Base-by-base conservation (phyloP, 208 protist genomes). In the Leptomonas seymouri region DNA sequence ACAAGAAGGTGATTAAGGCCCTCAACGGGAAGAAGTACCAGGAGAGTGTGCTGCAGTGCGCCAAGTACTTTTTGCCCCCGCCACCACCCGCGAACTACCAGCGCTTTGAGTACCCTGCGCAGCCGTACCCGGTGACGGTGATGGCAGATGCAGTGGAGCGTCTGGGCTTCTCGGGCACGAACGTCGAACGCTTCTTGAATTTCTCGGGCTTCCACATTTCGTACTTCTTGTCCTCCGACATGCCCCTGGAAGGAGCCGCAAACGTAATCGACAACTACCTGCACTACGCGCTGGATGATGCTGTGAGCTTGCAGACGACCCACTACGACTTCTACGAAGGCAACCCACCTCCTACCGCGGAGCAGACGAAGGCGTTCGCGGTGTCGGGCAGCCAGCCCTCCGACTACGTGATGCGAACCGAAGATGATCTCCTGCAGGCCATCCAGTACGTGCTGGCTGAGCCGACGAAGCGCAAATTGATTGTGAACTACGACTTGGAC, bases 201-300 rank as follows among this genome's bases (percentile, higher is more conserved):
- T 86, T 82, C 67, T 89, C 81, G 64, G 93, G 90, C 14, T 96
- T 95, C 68, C 93, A 95, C 76, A 81, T 94, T 27, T 90, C 90
- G 1, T 97, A 90, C 76, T 93, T 97, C 48, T 62, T 97, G 27
- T 95, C 93, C 16, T 55, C 64, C 36, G 80, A 91, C 78, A 82
- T 97, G 72, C 81, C 90, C 25, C 78, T 97, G 15, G 81, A 90
- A 53, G 84, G 74, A 39, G 86, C 88, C 1, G 85, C 77, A 21
- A 73, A 76, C 14, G 86, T 93, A 59, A 74, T 87, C 34, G 76
- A 89, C 62, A 93, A 95, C 71, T 95, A 87, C 66, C 95, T 85
- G 14, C 84, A 93, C 73, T 86, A 86, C 76, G 80, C 83, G 58
- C 68, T 86, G 50, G 81, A 94, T 25, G 88, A 95, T 63, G 72